Percentiles rank a stretch among this genome's conserved stretches.
Conservation (phyloP, 192 early-diverging fungal species). For the Geranomyces variabilis region DNA sequence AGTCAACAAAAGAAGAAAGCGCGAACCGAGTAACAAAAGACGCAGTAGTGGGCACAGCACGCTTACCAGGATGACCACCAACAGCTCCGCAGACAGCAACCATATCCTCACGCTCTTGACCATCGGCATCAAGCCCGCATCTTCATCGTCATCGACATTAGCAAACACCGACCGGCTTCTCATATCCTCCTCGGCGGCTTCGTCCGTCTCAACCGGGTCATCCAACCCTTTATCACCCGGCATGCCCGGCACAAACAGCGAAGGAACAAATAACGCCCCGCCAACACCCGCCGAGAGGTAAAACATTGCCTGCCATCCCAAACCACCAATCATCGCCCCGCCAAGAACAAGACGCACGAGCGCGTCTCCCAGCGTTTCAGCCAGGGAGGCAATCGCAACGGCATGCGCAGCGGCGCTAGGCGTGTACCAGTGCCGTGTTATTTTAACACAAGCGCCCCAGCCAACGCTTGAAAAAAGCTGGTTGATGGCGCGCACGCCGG, state of each 20-base stretch:
- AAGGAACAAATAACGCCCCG: constrained; percentile 12
- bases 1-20: not conserved
- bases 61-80: constrained; percentile 34
- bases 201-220: constrained; percentile 17
- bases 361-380: constrained; percentile 29
- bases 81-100: constrained; percentile 24
- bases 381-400: constrained; percentile 29
- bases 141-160: not conserved
- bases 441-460: constrained; percentile 35
- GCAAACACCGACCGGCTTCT: constrained; percentile 19
- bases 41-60: not conserved
- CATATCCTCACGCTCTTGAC: constrained; percentile 24
- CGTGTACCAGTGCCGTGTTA: constrained; percentile 30
- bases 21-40: not conserved
- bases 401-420: constrained; percentile 30
- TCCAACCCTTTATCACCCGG: constrained; percentile 30
- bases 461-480: constrained; percentile 36
- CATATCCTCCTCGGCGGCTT: constrained; percentile 24
- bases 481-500: constrained; percentile 11
- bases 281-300: constrained; percentile 21
- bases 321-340: constrained; percentile 5
- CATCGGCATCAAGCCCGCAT: constrained; percentile 5
- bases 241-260: constrained; percentile 21
- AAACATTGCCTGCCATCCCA: constrained; percentile 32
- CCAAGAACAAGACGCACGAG: constrained; percentile 26